Conservation (phyloP, 768 basidiomycete genomes). For the Strobilomyces dryophilus region DNA sequence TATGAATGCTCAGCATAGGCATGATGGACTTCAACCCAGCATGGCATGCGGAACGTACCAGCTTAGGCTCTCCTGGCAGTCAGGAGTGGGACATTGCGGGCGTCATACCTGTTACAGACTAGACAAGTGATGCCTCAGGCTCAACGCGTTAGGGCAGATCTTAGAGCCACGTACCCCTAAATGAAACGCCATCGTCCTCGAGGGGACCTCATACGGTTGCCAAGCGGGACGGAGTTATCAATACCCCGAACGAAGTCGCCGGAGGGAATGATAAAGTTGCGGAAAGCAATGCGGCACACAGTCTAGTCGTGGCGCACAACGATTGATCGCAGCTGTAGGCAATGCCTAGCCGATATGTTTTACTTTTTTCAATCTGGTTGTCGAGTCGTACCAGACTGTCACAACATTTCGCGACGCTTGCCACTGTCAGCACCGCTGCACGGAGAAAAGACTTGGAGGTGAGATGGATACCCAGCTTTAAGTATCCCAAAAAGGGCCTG, state of each 20-base stretch:
- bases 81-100: conserved; percentile 8
- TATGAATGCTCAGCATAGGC: conserved; percentile 28
- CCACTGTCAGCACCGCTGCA: background rate
- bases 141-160: conserved; percentile 12
- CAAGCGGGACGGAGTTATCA: conserved; percentile 1
- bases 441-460: background rate
- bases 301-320: conserved; percentile 13
- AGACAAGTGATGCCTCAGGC: conserved; percentile 1
- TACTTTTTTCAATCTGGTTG: background rate
- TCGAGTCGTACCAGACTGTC: conserved; percentile 2
- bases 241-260: conserved; percentile 13
- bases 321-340: conserved; percentile 8
- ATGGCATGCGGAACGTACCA: conserved; percentile 6
- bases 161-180: conserved; percentile 8
- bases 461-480: background rate
- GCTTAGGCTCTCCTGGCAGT: conserved; percentile 4
- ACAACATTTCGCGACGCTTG: background rate
- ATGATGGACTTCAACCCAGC: conserved; percentile 21
- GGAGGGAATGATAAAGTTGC: conserved; percentile 10
- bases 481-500: conserved; percentile 20
- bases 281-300: conserved; percentile 4
- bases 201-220: background rate
- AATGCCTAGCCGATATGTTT: background rate
- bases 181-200: background rate
- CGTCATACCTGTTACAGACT: background rate